Evolutionary conservation across 192 early-diverging fungal genomes (phyloP).

Genomic region (Dissophora globulifera): DNA sequence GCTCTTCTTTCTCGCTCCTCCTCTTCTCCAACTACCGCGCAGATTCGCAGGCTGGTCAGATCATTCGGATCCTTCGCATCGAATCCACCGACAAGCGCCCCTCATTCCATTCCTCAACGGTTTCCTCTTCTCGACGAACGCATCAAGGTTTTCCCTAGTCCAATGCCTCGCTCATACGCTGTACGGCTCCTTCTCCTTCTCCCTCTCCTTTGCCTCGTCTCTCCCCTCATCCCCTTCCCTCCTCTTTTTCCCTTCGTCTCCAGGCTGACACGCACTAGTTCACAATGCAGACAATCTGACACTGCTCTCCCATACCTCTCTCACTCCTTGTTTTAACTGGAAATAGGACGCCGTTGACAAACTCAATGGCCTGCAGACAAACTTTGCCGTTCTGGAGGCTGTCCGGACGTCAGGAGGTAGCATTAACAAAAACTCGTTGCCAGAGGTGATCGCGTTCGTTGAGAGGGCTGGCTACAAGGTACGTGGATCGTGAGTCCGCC

Average conservation of each 20-base stretch:
- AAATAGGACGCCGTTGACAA: constrained; percentile 83
- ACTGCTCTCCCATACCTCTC: background rate
- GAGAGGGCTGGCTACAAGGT: constrained; percentile 80
- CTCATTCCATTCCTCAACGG: background rate
- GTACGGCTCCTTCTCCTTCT: constrained; percentile 15
- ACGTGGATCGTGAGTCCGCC: no score
- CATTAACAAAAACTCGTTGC: constrained; percentile 68
- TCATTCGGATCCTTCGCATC: constrained; percentile 9
- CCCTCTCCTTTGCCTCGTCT: background rate
- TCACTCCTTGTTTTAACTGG: background rate
- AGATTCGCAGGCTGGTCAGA: constrained; percentile 8
- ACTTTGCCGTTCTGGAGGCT: constrained; percentile 78
- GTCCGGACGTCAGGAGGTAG: constrained; percentile 73
- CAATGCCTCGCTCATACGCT: constrained; percentile 53
- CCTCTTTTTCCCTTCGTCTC: no score
- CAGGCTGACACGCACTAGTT: no score
- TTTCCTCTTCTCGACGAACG: constrained; percentile 10
- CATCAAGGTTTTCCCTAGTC: constrained; percentile 34
- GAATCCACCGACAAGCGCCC: background rate
- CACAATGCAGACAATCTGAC: no score
- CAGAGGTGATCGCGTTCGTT: constrained; percentile 75
- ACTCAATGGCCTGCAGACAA: constrained; percentile 90
- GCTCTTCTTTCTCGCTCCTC: background rate
- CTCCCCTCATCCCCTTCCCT: no score
- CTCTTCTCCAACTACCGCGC: background rate